Conservation (phyloP, 1,284 basidiomycete genomes). For the Pseudozyma pruni region DNA sequence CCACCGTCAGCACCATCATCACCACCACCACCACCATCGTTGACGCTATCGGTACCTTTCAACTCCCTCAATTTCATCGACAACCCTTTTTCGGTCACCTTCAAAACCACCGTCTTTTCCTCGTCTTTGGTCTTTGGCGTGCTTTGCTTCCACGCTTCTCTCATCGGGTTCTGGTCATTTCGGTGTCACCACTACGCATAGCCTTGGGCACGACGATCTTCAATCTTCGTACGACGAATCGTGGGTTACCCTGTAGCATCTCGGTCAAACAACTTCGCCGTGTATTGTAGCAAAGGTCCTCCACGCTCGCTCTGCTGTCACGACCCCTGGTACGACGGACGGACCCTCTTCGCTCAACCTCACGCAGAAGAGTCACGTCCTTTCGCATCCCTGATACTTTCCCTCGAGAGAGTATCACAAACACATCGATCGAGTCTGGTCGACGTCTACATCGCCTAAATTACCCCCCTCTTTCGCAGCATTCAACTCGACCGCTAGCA, state of each 20-base stretch:
- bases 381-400: background rate
- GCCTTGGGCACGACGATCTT: too few relatives aligned
- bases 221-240: too few relatives aligned
- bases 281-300: too few relatives aligned
- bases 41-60: background rate
- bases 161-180: too few relatives aligned
- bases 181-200: too few relatives aligned
- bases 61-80: constrained; percentile 2
- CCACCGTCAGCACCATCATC: constrained; percentile 7
- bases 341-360: background rate
- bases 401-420: constrained; percentile 6
- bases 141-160: background rate
- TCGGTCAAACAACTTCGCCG: too few relatives aligned
- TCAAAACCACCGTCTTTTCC: background rate
- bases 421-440: constrained; percentile 13
- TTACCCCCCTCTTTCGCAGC: constrained; percentile 39
- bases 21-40: constrained; percentile 15
- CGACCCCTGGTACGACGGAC: background rate
- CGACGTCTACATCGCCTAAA: constrained; percentile 17
- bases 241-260: too few relatives aligned
- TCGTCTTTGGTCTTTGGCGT: background rate
- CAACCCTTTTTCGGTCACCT: background rate
- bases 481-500: constrained; percentile 26
- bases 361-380: background rate
- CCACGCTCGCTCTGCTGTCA: too few relatives aligned